Evolutionary conservation across 352 stramenopile genomes (phyloP).

Genomic region (Hyaloperonospora brassicae): DNA sequence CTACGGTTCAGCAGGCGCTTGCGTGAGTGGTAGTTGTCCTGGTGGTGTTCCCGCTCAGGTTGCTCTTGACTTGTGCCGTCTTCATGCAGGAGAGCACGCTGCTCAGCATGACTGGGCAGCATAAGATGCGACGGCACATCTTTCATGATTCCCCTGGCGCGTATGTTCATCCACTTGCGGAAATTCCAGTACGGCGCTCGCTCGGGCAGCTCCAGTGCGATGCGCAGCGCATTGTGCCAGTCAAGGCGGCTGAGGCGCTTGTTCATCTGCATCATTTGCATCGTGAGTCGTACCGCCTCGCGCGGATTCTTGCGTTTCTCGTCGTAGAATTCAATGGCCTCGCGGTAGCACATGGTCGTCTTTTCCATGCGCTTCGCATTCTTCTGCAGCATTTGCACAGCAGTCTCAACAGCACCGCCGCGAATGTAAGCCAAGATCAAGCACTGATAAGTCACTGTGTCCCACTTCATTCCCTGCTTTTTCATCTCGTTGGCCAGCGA

Average conservation of each 20-base stretch:
- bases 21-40: slow-evolving; percentile 29
- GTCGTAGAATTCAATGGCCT: too few relatives aligned
- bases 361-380: slow-evolving; percentile 51
- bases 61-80: slow-evolving; percentile 6
- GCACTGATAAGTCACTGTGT: slow-evolving; percentile 59
- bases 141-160: too few relatives aligned
- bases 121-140: slow-evolving; percentile 5
- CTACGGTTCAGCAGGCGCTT: slow-evolving; percentile 29
- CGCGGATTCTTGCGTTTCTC: slow-evolving; percentile 36
- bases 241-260: slow-evolving; percentile 64
- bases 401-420: too few relatives aligned
- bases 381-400: too few relatives aligned
- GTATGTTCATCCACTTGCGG: too few relatives aligned
- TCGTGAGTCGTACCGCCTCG: slow-evolving; percentile 60
- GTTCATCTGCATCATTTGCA: slow-evolving; percentile 84
- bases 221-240: slow-evolving; percentile 41
- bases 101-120: slow-evolving; percentile 31
- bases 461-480: slow-evolving; percentile 49
- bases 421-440: slow-evolving; percentile 53
- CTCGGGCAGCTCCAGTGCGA: too few relatives aligned
- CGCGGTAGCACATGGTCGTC: slow-evolving; percentile 58
- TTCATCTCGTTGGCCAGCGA: slow-evolving; percentile 52
- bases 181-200: too few relatives aligned
- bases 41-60: slow-evolving; percentile 10
- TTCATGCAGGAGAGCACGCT: slow-evolving; percentile 21